phyloP scores from a whole-genome alignment of 345 rosid species.

The Ceriops decandra region DNA sequence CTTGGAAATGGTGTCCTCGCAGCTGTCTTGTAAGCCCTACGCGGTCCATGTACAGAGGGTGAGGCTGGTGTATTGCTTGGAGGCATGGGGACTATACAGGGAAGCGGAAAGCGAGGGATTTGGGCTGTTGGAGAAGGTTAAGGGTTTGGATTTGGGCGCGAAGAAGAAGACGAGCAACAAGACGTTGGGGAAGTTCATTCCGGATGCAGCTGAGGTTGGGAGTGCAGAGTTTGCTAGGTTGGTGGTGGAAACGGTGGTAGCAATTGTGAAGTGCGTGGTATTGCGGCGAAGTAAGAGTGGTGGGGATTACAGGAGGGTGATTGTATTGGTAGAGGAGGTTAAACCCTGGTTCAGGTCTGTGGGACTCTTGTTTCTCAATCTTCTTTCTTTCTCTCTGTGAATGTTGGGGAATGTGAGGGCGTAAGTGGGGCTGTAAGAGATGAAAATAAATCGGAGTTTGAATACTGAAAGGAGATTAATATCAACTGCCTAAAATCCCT shows the following conservation, averaged over 20 bases:
- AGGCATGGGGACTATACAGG: constrained; percentile 43
- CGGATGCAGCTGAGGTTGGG: constrained; percentile 22
- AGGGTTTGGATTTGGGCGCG: constrained; percentile 24
- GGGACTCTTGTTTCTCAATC: too few relatives aligned
- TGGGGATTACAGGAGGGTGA: constrained; percentile 34
- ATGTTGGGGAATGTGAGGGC: too few relatives aligned
- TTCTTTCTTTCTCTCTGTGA: too few relatives aligned
- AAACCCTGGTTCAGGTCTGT: constrained; percentile 66
- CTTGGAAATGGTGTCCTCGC: constrained; percentile 55
- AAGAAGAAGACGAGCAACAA: constrained; percentile 8
- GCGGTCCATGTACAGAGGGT: constrained; percentile 49
- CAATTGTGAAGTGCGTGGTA: constrained; percentile 49
- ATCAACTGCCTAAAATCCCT: too few relatives aligned
- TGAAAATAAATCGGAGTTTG: too few relatives aligned
- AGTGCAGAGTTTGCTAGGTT: constrained; percentile 50
- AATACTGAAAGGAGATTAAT: too few relatives aligned
- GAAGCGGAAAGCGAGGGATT: constrained; percentile 45
- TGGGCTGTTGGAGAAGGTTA: constrained; percentile 48
- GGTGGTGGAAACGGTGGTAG: constrained; percentile 51
- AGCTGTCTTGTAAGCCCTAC: constrained; percentile 62
- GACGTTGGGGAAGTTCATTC: constrained; percentile 24
- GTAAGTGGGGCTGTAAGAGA: too few relatives aligned
- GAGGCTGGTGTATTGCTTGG: constrained; percentile 49
- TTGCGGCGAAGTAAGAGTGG: constrained; percentile 38
- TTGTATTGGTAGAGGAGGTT: constrained; percentile 57